Evolutionary conservation across 2,329 filamentous ascomycete genomes (phyloP).

Genomic region (Colletotrichum sp.): DNA sequence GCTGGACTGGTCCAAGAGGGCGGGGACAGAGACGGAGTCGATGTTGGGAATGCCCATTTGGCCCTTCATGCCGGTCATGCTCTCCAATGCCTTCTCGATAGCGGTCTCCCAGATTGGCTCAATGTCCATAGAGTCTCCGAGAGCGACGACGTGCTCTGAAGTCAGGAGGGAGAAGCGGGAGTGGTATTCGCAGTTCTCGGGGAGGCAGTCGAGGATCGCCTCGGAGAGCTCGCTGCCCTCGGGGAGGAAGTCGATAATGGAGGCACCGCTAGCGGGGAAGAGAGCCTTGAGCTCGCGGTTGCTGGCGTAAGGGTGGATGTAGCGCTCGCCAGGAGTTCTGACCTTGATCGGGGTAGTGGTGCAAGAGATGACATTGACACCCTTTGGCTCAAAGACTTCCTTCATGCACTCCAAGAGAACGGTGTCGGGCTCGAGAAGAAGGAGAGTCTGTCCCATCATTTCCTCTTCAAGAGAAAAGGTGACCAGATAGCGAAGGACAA

Average conservation of each 20-base stretch:
- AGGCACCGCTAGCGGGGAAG: slow-evolving; percentile 25
- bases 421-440: slow-evolving; percentile 39
- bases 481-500: slow-evolving; percentile 27
- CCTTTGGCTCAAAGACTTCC: slow-evolving; percentile 21
- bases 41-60: background rate
- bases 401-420: slow-evolving; percentile 30
- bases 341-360: slow-evolving; percentile 21
- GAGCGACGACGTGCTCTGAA: background rate
- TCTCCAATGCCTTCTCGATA: slow-evolving; percentile 22
- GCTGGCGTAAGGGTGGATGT: slow-evolving; percentile 32
- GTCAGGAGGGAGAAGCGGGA: slow-evolving; percentile 22
- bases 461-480: slow-evolving; percentile 21
- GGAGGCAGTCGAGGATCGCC: slow-evolving; percentile 26
- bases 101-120: slow-evolving; percentile 26
- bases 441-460: slow-evolving; percentile 17
- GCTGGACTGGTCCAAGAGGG: slow-evolving; percentile 25
- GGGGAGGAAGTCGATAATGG: slow-evolving; percentile 38
- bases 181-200: slow-evolving; percentile 31
- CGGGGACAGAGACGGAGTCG: slow-evolving; percentile 25
- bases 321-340: background rate
- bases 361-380: slow-evolving; percentile 23
- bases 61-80: background rate
- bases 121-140: slow-evolving; percentile 4
- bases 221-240: slow-evolving; percentile 29
- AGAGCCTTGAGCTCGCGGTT: slow-evolving; percentile 31